Conservation (phyloP, 2,329 filamentous ascomycete genomes). For the Tolypocladium cylindrosporum region DNA sequence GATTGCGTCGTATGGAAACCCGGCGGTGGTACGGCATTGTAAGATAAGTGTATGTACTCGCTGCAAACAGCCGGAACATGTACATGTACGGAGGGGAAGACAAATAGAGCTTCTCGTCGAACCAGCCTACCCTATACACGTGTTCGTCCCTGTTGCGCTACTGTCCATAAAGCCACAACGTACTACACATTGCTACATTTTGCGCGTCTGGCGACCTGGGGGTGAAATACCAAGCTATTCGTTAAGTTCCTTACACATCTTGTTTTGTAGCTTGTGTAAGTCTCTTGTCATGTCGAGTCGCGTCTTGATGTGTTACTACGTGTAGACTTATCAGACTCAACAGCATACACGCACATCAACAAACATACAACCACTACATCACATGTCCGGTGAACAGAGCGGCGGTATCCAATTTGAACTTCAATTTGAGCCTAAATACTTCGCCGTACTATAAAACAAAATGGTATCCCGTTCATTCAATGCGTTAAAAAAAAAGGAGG, state of each 20-base stretch:
- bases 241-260: too few species aligned
- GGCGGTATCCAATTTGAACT: neutral
- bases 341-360: neutral
- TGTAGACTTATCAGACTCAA: neutral
- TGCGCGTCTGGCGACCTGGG: too few species aligned
- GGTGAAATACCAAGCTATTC: too few species aligned
- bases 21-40: neutral
- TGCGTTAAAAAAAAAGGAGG: conserved; percentile 2
- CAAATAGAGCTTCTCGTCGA: neutral
- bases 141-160: neutral
- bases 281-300: too few species aligned
- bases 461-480: conserved; percentile 13
- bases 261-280: too few species aligned
- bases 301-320: too few species aligned
- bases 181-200: too few species aligned
- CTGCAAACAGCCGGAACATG: neutral
- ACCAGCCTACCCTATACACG: neutral
- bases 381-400: neutral
- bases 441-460: conserved; percentile 8
- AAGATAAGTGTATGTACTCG: neutral
- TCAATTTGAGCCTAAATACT: neutral
- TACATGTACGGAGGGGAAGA: neutral
- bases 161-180: neutral
- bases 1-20: neutral
- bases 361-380: neutral